Evolutionary conservation across 169 alveolate species (phyloP).

Genomic region (Sarcocystis neurona): DNA sequence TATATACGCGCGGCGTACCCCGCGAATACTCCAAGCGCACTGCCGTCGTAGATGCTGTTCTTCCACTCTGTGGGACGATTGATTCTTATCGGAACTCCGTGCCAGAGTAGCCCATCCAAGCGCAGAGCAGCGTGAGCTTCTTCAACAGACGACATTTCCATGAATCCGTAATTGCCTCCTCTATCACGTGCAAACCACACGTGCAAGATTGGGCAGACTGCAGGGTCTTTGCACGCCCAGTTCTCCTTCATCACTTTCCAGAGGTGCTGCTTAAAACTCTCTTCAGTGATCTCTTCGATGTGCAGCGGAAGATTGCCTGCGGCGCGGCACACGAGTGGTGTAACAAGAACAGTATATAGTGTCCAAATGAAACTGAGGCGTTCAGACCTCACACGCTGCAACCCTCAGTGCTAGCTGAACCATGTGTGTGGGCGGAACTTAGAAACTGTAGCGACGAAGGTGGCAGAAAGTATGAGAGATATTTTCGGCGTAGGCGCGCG

Average conservation of each 20-base stretch:
- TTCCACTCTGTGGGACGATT: slow-evolving; percentile 64
- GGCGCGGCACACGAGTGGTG: neutral
- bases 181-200: slow-evolving; percentile 63
- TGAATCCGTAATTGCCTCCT: slow-evolving; percentile 60
- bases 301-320: slow-evolving; percentile 58
- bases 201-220: slow-evolving; percentile 52
- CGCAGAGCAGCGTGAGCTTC: slow-evolving; percentile 55
- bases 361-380: too few species aligned
- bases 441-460: too few species aligned
- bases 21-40: neutral
- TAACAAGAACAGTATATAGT: too few species aligned
- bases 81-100: slow-evolving; percentile 49
- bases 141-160: slow-evolving; percentile 59
- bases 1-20: slow-evolving; percentile 44
- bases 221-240: neutral
- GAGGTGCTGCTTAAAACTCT: slow-evolving; percentile 38
- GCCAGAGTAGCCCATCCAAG: slow-evolving; percentile 51
- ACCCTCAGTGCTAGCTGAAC: too few species aligned
- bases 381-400: too few species aligned
- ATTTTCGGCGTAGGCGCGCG: too few species aligned
- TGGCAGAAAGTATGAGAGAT: too few species aligned
- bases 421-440: too few species aligned
- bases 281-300: slow-evolving; percentile 53
- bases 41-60: neutral
- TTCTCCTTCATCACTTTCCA: slow-evolving; percentile 44